Base-by-base conservation (phyloP, 1,139 yeast species). In the Kodamaea suecica region DNA sequence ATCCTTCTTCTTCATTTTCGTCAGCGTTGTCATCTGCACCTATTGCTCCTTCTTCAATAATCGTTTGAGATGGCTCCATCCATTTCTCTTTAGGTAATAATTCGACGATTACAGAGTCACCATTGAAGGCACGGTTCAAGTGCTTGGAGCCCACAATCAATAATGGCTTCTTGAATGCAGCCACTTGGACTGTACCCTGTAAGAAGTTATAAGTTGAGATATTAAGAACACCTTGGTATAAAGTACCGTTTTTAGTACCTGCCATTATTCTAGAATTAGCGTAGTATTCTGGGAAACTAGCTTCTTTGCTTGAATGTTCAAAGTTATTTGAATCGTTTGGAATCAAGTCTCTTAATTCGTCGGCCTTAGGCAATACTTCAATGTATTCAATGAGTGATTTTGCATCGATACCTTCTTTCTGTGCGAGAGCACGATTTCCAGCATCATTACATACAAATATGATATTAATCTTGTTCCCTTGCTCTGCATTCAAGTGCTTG, bases 31-130 rank as follows among this genome's bases (percentile, higher is more conserved):
- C 83, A 44, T 77, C 72, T n/a, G 73, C 78, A 34, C 78, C 78
- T 28, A 79, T 63, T 21, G 71, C 66, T 35, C 75, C 81, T 42
- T 86, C 95, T 50, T 88, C 97, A 31, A 90, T 64, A 31, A 87
- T 81, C 31, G 84, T 78, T 4, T 83, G 65, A 0, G 95, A 80
- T 3, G 96, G 95, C 33, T 79, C 81, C 51, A 84, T 83, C 98
- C 98, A 94, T 55, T 86, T 80, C 26, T 73, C 72, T 48, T 84
- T 77, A 2, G 97, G 97, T 33, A 94, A 67, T 30, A 94, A 66
- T 60, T 94, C 97, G 4, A 94, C 88, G 34, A 88, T 85, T 11
- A 94, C 97, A 14, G 80, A 76, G 53, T 94, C 99, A 23, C 95
- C 90, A 49, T 86, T 86, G 61, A 92, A 88, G 0, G 94, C 86